These are phyloP conservation scores for Urostyla sp. DNA, from an alignment of 73 alveolate genomes.

Conservation along the genomic window DNA sequence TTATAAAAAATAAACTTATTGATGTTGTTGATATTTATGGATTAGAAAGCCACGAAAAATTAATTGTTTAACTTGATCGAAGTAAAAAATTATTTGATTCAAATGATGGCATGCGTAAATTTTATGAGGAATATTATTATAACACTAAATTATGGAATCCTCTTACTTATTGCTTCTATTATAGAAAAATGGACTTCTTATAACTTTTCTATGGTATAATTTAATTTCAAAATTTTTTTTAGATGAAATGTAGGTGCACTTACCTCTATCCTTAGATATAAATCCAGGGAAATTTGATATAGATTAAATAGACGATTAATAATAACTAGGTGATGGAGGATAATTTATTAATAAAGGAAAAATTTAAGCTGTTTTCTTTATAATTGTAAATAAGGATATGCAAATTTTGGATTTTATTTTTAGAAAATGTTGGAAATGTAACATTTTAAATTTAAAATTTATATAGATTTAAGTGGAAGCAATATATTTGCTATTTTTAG, in stretches of 20 bases:
- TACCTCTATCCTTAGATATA: slow-evolving; percentile 17
- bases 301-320: too few species aligned
- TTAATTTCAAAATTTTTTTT: too few species aligned
- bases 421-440: too few species aligned
- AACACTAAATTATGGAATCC: slow-evolving; percentile 44
- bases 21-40: slow-evolving; percentile 33
- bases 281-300: slow-evolving; percentile 45
- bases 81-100: background rate
- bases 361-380: background rate
- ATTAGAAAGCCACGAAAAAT: background rate
- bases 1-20: background rate
- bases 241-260: slow-evolving; percentile 7
- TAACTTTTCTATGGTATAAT: background rate
- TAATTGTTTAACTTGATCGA: background rate
- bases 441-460: too few species aligned
- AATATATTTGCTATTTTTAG: slow-evolving; percentile 19
- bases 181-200: background rate
- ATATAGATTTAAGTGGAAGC: slow-evolving; percentile 30
- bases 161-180: slow-evolving; percentile 1
- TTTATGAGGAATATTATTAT: background rate
- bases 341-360: slow-evolving; percentile 20
- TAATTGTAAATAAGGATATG: slow-evolving; percentile 15
- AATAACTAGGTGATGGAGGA: slow-evolving; percentile 31
- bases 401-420: background rate
- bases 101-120: too few species aligned